Evolutionary conservation across 352 stramenopile genomes (phyloP), one percentile per base, ranked within the genome.

Genomic region (Lagenidium sp.): DNA sequence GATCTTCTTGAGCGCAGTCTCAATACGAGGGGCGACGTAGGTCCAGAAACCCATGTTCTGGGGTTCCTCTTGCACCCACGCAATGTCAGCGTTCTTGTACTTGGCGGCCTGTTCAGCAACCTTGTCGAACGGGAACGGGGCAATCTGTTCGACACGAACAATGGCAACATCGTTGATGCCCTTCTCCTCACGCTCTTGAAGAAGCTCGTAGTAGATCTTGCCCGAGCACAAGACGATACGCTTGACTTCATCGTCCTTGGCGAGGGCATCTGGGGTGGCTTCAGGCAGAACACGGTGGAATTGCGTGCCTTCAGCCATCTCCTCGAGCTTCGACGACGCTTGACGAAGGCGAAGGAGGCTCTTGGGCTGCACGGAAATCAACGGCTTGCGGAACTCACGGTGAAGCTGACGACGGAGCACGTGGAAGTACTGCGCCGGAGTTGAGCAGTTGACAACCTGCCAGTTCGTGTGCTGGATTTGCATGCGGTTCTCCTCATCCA

Each of bases 21-120:
- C 79, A 49, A 99, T 77, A 23, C 96, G 81, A 20, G 95, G 85
- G 15, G 80, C 69, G 6, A 97, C 73, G 48, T 96, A 98, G 10
- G 68, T 73, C 67, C 95, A 99, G 21, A 88, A 79, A 16, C 97
- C 97, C 95, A 98, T 98, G 61, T 99, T 99, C 65, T 98, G 98
- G 18, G 86, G 94, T 55, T 98, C 96, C 62, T 99, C 96, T 63
- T 99, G 97, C 12, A 92, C 81, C 90, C 92, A 99, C 20, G 98
- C 71, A 24, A 99, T 67, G 48, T 97, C 63, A 11, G 96, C 96
- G 49, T 99, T 98, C 7, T 77, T 62, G 60, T 99, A 99, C 36
- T 75, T 69, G 21, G 67, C 62, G 12, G 85, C 77, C 44, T 79
- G 87, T n/a, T 85, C 60, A 11, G 95, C 96, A 31, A 99, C 80